phyloP scores from a whole-genome alignment of 768 basidiomycete genomes.

The Trametes cingulata region DNA sequence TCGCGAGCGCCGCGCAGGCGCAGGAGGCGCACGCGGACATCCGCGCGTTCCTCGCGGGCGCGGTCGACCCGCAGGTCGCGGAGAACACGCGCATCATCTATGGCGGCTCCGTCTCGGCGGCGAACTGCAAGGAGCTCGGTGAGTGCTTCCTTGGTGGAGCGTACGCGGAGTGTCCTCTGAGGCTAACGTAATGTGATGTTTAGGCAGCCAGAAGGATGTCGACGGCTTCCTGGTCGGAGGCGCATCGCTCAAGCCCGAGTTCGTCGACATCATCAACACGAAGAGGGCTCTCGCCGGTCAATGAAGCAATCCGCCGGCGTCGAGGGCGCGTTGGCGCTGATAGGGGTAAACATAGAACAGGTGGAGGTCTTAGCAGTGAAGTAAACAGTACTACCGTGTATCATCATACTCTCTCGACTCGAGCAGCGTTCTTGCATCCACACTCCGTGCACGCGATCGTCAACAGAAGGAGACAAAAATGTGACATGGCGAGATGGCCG shows the following conservation, averaged over 20 bases:
- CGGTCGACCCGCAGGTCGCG: slow-evolving; percentile 70
- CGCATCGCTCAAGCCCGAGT: slow-evolving; percentile 97
- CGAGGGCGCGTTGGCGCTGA: too few relatives aligned
- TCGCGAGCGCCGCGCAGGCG: slow-evolving; percentile 89
- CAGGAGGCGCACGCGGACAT: slow-evolving; percentile 89
- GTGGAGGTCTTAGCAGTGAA: too few relatives aligned
- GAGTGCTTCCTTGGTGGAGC: slow-evolving; percentile 26
- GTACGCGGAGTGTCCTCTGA: neutral
- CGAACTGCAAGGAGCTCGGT: slow-evolving; percentile 88
- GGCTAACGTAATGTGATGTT: neutral
- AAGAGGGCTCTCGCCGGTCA: slow-evolving; percentile 44
- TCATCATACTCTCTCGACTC: too few relatives aligned
- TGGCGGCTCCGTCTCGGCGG: slow-evolving; percentile 91
- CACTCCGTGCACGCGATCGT: too few relatives aligned
- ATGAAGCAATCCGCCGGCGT: too few relatives aligned
- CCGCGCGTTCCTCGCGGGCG: slow-evolving; percentile 67
- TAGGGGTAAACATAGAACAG: too few relatives aligned
- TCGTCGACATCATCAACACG: slow-evolving; percentile 86
- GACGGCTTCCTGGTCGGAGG: slow-evolving; percentile 99
- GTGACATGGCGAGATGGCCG: slow-evolving; percentile 63
- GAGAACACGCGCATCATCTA: slow-evolving; percentile 85
- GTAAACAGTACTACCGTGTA: too few relatives aligned
- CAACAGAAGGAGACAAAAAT: neutral
- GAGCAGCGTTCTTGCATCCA: too few relatives aligned
- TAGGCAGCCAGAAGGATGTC: slow-evolving; percentile 78